phyloP scores from a whole-genome alignment of 2,329 filamentous ascomycete genomes.

The Scolecobasidium constrictum region DNA sequence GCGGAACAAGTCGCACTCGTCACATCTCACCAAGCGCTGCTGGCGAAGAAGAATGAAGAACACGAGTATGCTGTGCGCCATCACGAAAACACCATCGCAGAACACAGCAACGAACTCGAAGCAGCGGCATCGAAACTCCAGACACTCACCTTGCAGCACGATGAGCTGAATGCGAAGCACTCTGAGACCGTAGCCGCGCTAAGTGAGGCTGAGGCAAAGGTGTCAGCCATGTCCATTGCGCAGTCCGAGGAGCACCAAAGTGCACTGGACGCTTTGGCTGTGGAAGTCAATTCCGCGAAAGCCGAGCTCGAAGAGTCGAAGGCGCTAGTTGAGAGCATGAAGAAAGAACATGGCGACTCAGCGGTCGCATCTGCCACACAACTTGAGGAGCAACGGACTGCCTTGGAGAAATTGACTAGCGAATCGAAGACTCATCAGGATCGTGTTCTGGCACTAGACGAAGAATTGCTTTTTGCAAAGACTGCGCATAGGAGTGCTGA shows the following conservation, averaged over 20 bases:
- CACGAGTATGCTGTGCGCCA: not conserved
- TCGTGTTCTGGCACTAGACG: not conserved
- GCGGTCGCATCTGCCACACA: not conserved
- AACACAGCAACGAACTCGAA: not conserved
- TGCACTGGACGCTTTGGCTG: not conserved
- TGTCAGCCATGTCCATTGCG: not conserved
- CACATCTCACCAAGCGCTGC: not conserved
- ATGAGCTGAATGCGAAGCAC: not conserved
- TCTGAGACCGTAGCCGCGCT: not conserved
- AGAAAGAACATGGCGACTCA: constrained; percentile 3
- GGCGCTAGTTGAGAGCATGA: not conserved
- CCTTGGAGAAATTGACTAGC: not conserved
- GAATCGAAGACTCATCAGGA: not conserved
- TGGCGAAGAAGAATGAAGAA: not conserved
- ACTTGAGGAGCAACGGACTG: not conserved
- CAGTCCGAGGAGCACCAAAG: constrained; percentile 3
- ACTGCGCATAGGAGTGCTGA: not conserved
- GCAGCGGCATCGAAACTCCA: not conserved
- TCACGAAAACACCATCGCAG: constrained; percentile 4
- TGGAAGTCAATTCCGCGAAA: not conserved
- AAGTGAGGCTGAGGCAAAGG: not conserved
- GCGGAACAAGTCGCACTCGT: constrained; percentile 3
- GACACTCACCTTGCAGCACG: not conserved
- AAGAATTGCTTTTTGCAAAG: constrained; percentile 1
- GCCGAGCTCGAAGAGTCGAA: not conserved